Evolutionary conservation across 352 stramenopile genomes (phyloP).

Genomic region (Phytophthora brassicae): DNA sequence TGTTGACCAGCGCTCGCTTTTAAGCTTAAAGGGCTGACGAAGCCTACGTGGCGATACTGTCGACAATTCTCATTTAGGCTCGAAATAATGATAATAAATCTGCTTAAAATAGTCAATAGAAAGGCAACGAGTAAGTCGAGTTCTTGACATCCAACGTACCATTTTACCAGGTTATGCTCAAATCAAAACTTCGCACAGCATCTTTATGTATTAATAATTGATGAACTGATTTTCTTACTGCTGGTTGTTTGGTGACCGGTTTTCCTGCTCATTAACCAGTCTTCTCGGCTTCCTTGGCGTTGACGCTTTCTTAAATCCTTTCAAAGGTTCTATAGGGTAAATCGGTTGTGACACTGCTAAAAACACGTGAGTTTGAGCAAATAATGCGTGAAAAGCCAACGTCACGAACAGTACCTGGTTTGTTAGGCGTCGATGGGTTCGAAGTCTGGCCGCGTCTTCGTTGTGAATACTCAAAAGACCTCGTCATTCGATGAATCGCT

Average conservation of each 20-base stretch:
- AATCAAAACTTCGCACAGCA: background rate
- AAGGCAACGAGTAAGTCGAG: no score
- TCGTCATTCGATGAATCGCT: conserved; percentile 34
- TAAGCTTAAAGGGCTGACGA: background rate
- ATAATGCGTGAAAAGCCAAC: background rate
- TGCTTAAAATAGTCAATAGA: background rate
- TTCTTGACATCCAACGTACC: no score
- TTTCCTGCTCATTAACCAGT: conserved; percentile 16
- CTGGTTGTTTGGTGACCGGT: conserved; percentile 21
- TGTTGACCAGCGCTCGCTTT: conserved; percentile 22
- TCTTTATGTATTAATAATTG: no score
- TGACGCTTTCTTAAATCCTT: conserved; percentile 10
- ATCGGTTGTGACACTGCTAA: background rate
- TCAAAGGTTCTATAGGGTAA: conserved; percentile 1
- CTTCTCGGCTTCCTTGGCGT: conserved; percentile 22
- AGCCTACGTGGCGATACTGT: background rate
- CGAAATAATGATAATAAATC: background rate
- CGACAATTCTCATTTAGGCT: background rate
- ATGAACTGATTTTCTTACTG: no score
- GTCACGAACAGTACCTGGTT: conserved; percentile 16
- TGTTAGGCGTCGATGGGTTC: conserved; percentile 23
- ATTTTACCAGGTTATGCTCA: no score
- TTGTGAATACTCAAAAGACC: conserved; percentile 31
- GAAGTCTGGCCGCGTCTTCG: conserved; percentile 12
- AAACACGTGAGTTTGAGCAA: background rate